These are phyloP conservation scores for Tylopilus felleus DNA, from an alignment of 768 basidiomycete species.

Conservation along the genomic window DNA sequence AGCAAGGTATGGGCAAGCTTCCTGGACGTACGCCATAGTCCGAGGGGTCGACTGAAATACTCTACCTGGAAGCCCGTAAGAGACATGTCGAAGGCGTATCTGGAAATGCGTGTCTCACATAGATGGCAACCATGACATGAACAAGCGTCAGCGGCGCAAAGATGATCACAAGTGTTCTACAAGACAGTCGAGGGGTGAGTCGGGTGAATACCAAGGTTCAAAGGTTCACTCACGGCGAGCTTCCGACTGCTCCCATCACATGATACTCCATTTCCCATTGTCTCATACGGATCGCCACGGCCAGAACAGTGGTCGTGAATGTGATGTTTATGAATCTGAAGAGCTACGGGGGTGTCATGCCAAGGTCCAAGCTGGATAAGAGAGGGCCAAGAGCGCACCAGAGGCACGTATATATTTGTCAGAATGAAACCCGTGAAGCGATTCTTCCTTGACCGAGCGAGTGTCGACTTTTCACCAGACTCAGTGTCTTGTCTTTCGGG, in stretches of 20 bases:
- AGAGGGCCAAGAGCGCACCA: conserved; percentile 45
- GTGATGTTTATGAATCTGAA: conserved; percentile 83
- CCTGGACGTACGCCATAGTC: conserved; percentile 86
- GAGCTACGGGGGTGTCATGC: conserved; percentile 44
- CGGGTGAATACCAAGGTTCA: background rate
- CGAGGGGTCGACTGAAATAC: conserved; percentile 88
- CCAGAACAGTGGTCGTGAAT: conserved; percentile 77
- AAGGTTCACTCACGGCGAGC: conserved; percentile 63
- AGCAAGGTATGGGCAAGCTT: conserved; percentile 85
- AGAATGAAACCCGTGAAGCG: conserved; percentile 64
- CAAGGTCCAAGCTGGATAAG: background rate
- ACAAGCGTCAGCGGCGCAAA: conserved; percentile 80
- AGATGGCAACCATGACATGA: conserved; percentile 83
- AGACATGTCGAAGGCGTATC: conserved; percentile 6
- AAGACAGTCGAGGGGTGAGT: background rate
- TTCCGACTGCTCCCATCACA: conserved; percentile 72
- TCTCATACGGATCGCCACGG: conserved; percentile 74
- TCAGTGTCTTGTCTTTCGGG: conserved; percentile 25
- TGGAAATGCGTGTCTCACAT: conserved; percentile 48
- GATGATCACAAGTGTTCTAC: conserved; percentile 77
- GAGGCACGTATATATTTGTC: conserved; percentile 71
- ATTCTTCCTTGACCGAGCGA: conserved; percentile 40
- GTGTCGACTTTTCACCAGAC: conserved; percentile 27
- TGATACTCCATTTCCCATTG: conserved; percentile 46
- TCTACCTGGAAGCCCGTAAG: conserved; percentile 57